Conservation (phyloP, 805 yeast genomes). For the Teunomyces cretensis region DNA sequence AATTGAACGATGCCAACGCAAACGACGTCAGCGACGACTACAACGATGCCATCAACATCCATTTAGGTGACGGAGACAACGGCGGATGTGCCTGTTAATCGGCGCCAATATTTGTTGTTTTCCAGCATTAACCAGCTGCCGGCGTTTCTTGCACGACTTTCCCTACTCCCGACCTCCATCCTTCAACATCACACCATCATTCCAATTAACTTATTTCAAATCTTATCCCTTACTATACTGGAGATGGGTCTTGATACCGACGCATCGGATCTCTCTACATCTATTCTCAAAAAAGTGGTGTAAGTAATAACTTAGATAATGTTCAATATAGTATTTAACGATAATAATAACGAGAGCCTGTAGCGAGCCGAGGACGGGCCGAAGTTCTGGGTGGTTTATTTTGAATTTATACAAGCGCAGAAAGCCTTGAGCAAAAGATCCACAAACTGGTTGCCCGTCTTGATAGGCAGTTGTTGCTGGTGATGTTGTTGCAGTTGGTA, state of each 20-base stretch:
- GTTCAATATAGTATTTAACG: neutral
- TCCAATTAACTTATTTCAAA: too few relatives aligned
- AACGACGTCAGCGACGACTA: constrained; percentile 69
- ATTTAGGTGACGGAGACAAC: constrained; percentile 72
- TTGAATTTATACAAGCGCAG: constrained; percentile 28
- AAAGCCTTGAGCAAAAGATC: constrained; percentile 29
- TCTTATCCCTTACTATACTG: too few relatives aligned
- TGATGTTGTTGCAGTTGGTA: constrained; percentile 13
- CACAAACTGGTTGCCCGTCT: constrained; percentile 28
- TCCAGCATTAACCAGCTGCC: too few relatives aligned
- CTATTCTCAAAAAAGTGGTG: neutral
- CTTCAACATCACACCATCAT: too few relatives aligned
- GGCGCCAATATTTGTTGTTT: too few relatives aligned
- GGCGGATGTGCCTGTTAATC: constrained; percentile 71
- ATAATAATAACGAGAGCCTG: neutral
- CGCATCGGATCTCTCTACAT: neutral
- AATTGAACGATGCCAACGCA: constrained; percentile 77
- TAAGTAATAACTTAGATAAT: neutral
- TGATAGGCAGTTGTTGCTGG: constrained; percentile 9
- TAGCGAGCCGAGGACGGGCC: neutral
- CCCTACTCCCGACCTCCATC: too few relatives aligned
- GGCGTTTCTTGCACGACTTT: too few relatives aligned
- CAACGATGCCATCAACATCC: constrained; percentile 94
- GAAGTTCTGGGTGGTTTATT: neutral
- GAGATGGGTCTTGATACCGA: too few relatives aligned